Evolutionary conservation across 495 filamentous ascomycete species (phyloP).

Genomic region (Aspergillus funiculosus): DNA sequence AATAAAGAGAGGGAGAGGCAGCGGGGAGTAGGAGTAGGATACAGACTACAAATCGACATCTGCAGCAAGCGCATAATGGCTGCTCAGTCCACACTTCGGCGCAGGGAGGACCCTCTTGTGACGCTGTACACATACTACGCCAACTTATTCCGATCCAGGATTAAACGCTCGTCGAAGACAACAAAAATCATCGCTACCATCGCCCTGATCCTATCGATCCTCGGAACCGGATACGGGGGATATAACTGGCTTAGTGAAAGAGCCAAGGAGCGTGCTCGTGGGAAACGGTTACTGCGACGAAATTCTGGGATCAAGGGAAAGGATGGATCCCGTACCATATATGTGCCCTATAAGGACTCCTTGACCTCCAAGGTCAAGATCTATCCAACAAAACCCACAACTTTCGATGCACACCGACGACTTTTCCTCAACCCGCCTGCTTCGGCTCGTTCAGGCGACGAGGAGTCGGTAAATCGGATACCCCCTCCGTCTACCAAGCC

Average conservation of each 20-base stretch:
- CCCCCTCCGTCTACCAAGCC: conserved; percentile 85
- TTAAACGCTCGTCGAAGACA: conserved; percentile 57
- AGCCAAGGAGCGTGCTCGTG: conserved; percentile 71
- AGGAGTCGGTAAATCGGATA: conserved; percentile 54
- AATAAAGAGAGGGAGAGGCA: not conserved
- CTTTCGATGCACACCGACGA: conserved; percentile 92
- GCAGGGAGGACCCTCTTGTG: conserved; percentile 62
- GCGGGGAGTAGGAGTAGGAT: not conserved
- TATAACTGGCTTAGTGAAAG: conserved; percentile 65
- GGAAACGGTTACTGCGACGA: conserved; percentile 69
- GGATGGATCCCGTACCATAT: conserved; percentile 90
- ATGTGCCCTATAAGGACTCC: conserved; percentile 81
- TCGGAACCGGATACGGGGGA: conserved; percentile 67
- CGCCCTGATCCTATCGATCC: conserved; percentile 66
- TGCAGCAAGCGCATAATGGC: conserved; percentile 53
- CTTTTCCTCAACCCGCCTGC: conserved; percentile 88
- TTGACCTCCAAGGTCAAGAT: conserved; percentile 86
- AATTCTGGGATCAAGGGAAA: conserved; percentile 91
- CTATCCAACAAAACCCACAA: conserved; percentile 83
- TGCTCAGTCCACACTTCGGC: conserved; percentile 75
- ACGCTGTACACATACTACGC: conserved; percentile 63
- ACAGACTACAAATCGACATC: not conserved
- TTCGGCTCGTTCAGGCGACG: conserved; percentile 67
- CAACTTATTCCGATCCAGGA: conserved; percentile 51
- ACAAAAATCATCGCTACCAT: conserved; percentile 70